Base-by-base conservation (phyloP, 1,284 basidiomycete genomes). In the Marasmius fiardii region DNA sequence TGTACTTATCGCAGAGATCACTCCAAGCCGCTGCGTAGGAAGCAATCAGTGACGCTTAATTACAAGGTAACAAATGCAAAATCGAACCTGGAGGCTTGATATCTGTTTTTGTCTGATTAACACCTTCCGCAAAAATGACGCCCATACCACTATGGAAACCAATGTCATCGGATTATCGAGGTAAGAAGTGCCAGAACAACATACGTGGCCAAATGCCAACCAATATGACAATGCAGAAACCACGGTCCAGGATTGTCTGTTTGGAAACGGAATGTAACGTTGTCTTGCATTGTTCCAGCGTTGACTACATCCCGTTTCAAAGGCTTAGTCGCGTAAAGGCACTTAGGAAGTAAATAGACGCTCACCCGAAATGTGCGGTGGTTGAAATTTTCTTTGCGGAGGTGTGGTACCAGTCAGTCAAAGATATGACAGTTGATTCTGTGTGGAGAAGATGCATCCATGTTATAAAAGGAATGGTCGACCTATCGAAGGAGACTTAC, bases 341-440 rank as follows among this genome's bases (percentile, higher is more conserved):
- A 50, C 2, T 18, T 7, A 21, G 47, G 53, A 34, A 53, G 20
- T 56, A 41, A 55, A 12, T 23, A 31, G 1, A 11, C 20, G 20
- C 28, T 10, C 28, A 31, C 28, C 28, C 28, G 28, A 31, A 31
- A 31, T 31, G 28, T 10, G 28, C 10, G 10, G 28, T 31, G 28
- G 28, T 10, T 10, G 28, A 31, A 10, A 43, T 1, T n/a, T 5
- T 7, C n/a, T 2, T 18, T 28, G 23, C 14, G 3, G 31, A n/a
- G 20, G 5, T 45, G 12, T 31, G 49, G 47, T 63, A 72, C 74
- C 73, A 75, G 54, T 75, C 73, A 0, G 68, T 65, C 0, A 75
- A 63, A 10, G 73, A 71, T 50, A 75, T 72, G 16, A 75, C 61
- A 0, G 73, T 75, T 3, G 58, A 58, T 53, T 70, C 73, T 70